phyloP scores from a whole-genome alignment of 176 grass and related monocot species.

The Bolboschoenus planiculmis region DNA sequence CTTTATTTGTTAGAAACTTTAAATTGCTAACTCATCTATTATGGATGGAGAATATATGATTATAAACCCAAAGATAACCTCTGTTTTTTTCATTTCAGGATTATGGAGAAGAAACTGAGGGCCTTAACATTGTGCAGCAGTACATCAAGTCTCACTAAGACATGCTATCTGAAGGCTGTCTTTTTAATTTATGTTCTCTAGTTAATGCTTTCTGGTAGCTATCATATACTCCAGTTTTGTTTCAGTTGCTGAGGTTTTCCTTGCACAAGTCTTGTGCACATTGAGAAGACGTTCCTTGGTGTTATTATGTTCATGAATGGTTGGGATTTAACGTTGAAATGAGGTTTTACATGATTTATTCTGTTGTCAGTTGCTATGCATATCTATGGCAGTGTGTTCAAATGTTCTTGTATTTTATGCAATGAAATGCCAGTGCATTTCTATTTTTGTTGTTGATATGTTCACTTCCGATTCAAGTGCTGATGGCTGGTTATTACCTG shows the following conservation, averaged over 20 bases:
- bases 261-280: background rate
- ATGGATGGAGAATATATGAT: background rate
- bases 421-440: background rate
- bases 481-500: background rate
- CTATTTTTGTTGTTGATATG: background rate
- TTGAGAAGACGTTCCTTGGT: background rate
- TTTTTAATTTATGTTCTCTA: background rate
- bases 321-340: background rate
- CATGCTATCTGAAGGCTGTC: background rate
- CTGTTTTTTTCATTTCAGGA: slow-evolving; percentile 30
- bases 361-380: background rate
- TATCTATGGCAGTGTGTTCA: background rate
- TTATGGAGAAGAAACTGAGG: slow-evolving; percentile 54
- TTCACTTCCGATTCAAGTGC: background rate
- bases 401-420: background rate
- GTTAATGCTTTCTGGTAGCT: background rate
- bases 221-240: background rate
- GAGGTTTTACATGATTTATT: background rate
- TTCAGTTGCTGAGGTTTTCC: background rate
- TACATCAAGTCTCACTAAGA: slow-evolving; percentile 48
- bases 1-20: background rate
- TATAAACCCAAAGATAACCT: background rate
- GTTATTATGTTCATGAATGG: background rate
- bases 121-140: slow-evolving; percentile 47
- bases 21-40: background rate